A percentile compares a stretch with the other conserved stretches of the same genome.
phyloP scores from a whole-genome alignment of 208 protist species.

The Endotrypanum monterogeii region DNA sequence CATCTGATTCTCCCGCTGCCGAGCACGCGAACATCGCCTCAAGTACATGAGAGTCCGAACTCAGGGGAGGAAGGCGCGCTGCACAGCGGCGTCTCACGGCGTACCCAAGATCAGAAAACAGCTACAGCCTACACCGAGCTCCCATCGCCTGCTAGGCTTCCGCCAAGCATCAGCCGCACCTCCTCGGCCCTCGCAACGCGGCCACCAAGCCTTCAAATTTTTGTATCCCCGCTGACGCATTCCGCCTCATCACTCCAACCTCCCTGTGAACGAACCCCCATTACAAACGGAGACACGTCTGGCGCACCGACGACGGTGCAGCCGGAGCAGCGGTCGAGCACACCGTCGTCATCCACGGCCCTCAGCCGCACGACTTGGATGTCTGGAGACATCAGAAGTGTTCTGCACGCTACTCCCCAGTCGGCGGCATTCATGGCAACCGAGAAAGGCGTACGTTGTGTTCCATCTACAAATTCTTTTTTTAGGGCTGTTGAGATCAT shows the following conservation, averaged over 20 bases:
- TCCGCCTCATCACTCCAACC: not conserved
- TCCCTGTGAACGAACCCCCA: not conserved
- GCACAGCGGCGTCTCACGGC: not conserved
- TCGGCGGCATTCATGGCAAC: not conserved
- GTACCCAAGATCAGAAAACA: too few relatives aligned
- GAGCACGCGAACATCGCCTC: not conserved
- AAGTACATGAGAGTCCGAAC: not conserved
- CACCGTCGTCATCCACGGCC: not conserved
- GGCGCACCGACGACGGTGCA: not conserved
- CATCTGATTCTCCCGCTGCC: slow-evolving; percentile 24
- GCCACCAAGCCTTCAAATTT: too few relatives aligned
- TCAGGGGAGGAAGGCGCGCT: not conserved
- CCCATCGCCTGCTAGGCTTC: not conserved
- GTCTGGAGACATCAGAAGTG: not conserved
- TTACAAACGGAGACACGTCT: not conserved
- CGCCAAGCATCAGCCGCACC: not conserved
- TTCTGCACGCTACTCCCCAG: not conserved
- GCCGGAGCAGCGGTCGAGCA: not conserved
- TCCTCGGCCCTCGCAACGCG: too few relatives aligned
- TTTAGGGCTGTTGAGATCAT: slow-evolving; percentile 69
- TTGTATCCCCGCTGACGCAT: not conserved
- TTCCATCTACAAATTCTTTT: not conserved
- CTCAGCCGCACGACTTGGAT: not conserved
- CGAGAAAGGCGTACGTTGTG: not conserved
- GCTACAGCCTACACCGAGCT: not conserved